A percentile compares a stretch with the other conserved stretches of the same genome.
Evolutionary conservation across 2,329 filamentous ascomycete genomes (phyloP).

Genomic region (Clonostachys solani): DNA sequence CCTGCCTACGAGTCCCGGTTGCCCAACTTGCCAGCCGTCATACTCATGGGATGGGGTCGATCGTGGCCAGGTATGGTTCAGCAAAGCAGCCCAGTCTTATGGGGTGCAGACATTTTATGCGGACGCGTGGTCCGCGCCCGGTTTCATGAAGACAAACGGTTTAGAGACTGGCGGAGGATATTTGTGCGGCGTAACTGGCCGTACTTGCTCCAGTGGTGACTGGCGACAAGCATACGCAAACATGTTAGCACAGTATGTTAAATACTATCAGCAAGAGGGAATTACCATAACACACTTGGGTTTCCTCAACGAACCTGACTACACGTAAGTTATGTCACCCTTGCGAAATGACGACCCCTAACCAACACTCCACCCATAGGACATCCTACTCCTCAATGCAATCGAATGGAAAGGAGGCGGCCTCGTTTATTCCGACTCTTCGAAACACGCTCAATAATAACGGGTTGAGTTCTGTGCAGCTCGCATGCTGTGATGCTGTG

Average conservation of each 20-base stretch:
- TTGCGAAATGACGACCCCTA: no score
- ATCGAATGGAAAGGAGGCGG: conserved; percentile 27
- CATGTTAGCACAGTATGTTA: conserved; percentile 41
- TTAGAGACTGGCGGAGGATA: conserved; percentile 20
- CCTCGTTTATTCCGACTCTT: conserved; percentile 46
- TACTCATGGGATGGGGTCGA: conserved; percentile 43
- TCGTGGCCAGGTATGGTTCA: conserved; percentile 45
- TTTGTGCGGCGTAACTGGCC: conserved; percentile 31
- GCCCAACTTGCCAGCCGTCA: conserved; percentile 28
- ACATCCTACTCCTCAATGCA: conserved; percentile 30
- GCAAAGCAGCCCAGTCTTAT: conserved; percentile 38
- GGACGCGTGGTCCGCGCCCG: conserved; percentile 41
- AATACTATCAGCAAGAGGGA: conserved; percentile 36
- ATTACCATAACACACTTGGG: conserved; percentile 39
- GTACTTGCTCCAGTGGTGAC: conserved; percentile 31
- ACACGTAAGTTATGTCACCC: not conserved
- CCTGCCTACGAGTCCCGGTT: conserved; percentile 34
- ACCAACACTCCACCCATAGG: not conserved
- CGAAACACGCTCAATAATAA: conserved; percentile 18
- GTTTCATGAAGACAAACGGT: conserved; percentile 42
- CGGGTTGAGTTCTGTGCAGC: conserved; percentile 11
- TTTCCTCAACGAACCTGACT: conserved; percentile 35
- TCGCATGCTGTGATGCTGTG: conserved; percentile 31
- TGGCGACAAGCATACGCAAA: conserved; percentile 44
- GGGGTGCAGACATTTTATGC: conserved; percentile 32